These are phyloP conservation scores for Amoebophrya sp. DNA, from an alignment of 169 alveolate genomes.

Conservation along the genomic window DNA sequence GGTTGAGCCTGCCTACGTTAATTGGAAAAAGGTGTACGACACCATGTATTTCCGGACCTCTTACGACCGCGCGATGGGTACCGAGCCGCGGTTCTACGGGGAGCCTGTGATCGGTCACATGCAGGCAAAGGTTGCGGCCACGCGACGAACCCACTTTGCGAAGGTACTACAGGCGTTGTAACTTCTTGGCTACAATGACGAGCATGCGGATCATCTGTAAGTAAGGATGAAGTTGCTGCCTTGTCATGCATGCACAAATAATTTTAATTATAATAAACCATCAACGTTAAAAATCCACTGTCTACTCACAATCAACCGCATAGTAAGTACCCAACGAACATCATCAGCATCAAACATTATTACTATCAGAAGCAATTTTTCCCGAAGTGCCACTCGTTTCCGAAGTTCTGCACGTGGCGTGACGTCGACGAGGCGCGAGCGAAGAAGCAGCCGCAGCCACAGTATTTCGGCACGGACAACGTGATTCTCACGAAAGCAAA, in stretches of 20 bases:
- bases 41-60: neutral
- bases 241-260: too few relatives aligned
- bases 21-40: conserved; percentile 12
- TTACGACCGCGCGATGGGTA: neutral
- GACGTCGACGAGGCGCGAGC: neutral
- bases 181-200: too few relatives aligned
- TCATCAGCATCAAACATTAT: too few relatives aligned
- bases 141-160: neutral
- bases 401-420: neutral
- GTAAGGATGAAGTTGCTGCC: too few relatives aligned
- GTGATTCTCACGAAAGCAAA: neutral
- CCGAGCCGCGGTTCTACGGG: neutral
- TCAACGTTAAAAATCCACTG: too few relatives aligned
- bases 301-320: too few relatives aligned
- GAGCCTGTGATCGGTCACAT: neutral
- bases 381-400: neutral
- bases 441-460: neutral
- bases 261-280: too few relatives aligned
- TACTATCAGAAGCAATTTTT: neutral
- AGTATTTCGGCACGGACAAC: neutral
- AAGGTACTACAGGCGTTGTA: too few relatives aligned
- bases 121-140: neutral
- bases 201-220: too few relatives aligned
- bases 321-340: too few relatives aligned
- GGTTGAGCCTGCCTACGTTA: neutral